Conservation (phyloP, 2,329 filamentous ascomycete genomes). For the Penicillium sp. region DNA sequence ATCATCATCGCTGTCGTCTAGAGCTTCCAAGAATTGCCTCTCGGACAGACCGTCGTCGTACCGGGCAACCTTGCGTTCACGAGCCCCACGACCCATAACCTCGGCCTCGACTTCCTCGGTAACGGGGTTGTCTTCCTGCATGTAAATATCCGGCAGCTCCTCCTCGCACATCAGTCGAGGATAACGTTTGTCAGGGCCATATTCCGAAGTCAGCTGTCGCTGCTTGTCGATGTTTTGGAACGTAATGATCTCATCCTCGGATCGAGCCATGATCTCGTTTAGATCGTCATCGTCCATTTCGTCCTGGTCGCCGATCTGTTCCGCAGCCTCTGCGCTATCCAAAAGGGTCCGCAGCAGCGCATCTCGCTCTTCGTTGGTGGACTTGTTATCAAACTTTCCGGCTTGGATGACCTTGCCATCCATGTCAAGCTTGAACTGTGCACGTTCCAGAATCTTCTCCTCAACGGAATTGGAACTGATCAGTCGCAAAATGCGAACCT, state of each 20-base stretch:
- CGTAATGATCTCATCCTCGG: conserved; percentile 69
- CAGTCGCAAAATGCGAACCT: conserved; percentile 91
- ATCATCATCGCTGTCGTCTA: conserved; percentile 90
- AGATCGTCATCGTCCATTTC: conserved; percentile 99
- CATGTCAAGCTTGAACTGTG: conserved; percentile 97
- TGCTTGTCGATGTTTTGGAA: conserved; percentile 86
- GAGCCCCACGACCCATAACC: conserved; percentile 79
- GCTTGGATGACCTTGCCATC: conserved; percentile 99
- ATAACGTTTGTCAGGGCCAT: conserved; percentile 67
- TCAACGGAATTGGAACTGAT: conserved; percentile 97
- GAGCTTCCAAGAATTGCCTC: conserved; percentile 97
- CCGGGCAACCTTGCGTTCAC: conserved; percentile 88
- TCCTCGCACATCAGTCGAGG: conserved; percentile 82
- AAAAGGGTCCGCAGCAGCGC: conserved; percentile 92
- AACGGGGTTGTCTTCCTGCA: conserved; percentile 79
- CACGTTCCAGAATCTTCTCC: conserved; percentile 96
- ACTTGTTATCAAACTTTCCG: conserved; percentile 99
- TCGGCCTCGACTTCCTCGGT: conserved; percentile 74
- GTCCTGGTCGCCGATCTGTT: conserved; percentile 77
- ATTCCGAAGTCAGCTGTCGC: conserved; percentile 62
- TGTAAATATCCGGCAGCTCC: conserved; percentile 91
- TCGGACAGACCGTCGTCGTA: conserved; percentile 98
- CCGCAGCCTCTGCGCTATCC: conserved; percentile 70
- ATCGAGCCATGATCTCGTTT: conserved; percentile 89
- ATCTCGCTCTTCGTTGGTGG: conserved; percentile 95